These are phyloP conservation scores for Apiospora hydei DNA, from an alignment of 2,329 filamentous ascomycete species.

Conservation along the genomic window DNA sequence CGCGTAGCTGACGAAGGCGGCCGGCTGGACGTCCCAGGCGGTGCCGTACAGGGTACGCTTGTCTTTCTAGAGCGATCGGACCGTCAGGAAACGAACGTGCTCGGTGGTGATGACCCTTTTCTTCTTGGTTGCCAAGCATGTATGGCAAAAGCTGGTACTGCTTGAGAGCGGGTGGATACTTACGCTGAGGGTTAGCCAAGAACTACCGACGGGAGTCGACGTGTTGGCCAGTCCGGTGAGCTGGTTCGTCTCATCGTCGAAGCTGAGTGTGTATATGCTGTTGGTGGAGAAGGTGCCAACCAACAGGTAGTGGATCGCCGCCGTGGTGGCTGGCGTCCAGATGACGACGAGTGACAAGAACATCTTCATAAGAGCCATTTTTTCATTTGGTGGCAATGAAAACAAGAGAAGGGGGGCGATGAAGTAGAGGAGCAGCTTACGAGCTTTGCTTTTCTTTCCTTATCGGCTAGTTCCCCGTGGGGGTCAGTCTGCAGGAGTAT, in stretches of 20 bases:
- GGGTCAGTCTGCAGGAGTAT: background rate
- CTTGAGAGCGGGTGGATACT: background rate
- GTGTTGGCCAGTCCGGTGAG: slow-evolving; percentile 25
- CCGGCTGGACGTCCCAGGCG: slow-evolving; percentile 19
- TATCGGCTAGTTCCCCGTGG: background rate
- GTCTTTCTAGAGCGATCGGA: slow-evolving; percentile 9
- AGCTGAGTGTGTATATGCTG: slow-evolving; percentile 25
- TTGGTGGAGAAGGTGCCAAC: slow-evolving; percentile 27
- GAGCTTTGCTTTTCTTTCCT: background rate
- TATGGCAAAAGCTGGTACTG: background rate
- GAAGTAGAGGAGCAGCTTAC: background rate
- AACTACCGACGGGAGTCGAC: slow-evolving; percentile 21
- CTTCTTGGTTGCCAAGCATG: no score
- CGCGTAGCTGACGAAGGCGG: slow-evolving; percentile 26
- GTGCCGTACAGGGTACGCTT: slow-evolving; percentile 25
- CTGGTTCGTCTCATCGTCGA: slow-evolving; percentile 26
- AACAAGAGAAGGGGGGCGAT: no score
- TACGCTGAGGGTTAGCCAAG: slow-evolving; percentile 27
- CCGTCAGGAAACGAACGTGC: background rate
- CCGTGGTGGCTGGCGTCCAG: background rate
- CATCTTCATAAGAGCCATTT: background rate
- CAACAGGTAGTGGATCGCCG: slow-evolving; percentile 23
- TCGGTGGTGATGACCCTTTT: no score
- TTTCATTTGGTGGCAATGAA: background rate
- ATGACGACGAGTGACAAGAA: background rate